Conservation (phyloP, 176 grass and related monocot species). For the Eremochloa ophiuroides region DNA sequence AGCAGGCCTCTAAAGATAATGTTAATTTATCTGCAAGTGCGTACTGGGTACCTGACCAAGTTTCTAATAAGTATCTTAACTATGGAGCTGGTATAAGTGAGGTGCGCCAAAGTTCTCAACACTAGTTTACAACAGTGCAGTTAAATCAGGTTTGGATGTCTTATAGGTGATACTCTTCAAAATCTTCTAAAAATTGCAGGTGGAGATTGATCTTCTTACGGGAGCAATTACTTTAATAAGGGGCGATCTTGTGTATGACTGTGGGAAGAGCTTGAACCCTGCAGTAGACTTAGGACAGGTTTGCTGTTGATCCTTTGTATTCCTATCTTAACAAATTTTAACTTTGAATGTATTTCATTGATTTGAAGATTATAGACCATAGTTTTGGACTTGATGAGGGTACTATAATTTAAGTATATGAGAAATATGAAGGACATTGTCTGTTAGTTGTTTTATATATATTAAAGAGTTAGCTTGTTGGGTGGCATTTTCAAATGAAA, state of each 20-base stretch:
- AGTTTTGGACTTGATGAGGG: neutral
- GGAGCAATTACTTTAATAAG: conserved; percentile 54
- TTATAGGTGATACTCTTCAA: neutral
- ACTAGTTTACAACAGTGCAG: neutral
- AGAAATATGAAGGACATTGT: neutral
- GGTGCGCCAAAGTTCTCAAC: conserved; percentile 11
- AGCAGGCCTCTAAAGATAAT: conserved; percentile 40
- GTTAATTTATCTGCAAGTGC: conserved; percentile 62
- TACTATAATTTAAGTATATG: neutral
- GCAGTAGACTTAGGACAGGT: conserved; percentile 78
- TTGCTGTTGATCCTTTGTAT: neutral
- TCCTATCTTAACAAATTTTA: neutral
- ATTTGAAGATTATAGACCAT: neutral
- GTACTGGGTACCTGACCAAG: conserved; percentile 49
- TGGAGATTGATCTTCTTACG: conserved; percentile 68
- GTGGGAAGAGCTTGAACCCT: conserved; percentile 74
- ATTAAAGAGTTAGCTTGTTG: neutral
- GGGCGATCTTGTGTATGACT: conserved; percentile 64
- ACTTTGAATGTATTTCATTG: neutral
- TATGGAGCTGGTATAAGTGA: conserved; percentile 70
- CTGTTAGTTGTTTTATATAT: neutral
- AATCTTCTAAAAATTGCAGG: conserved; percentile 20
- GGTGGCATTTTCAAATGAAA: neutral
- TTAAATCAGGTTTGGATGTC: neutral
- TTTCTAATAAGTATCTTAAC: conserved; percentile 45